Conservation (phyloP, 495 filamentous ascomycete genomes). For the Aeminium ludgeri region DNA sequence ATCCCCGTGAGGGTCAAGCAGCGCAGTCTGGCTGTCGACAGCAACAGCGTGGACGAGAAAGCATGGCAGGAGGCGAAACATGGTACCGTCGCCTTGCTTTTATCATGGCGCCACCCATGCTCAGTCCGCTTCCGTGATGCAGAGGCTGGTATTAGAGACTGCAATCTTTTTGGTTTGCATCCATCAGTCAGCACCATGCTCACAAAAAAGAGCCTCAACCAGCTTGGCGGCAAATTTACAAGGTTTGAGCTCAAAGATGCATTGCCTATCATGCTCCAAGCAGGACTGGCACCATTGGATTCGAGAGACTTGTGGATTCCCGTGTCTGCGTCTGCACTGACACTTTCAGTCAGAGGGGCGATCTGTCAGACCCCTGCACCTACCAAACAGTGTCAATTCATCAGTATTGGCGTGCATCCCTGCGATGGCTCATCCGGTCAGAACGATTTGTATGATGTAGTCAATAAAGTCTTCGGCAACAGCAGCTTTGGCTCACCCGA, state of each 20-base stretch:
- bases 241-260: slow-evolving; percentile 10
- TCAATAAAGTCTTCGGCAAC: slow-evolving; percentile 59
- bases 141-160: background rate
- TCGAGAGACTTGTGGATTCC: slow-evolving; percentile 45
- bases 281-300: slow-evolving; percentile 37
- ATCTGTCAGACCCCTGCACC: slow-evolving; percentile 55
- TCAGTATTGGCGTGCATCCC: slow-evolving; percentile 48
- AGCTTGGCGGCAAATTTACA: background rate
- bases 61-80: slow-evolving; percentile 54
- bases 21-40: slow-evolving; percentile 34
- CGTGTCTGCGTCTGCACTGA: slow-evolving; percentile 43
- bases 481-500: slow-evolving; percentile 63
- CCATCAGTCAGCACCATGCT: slow-evolving; percentile 2
- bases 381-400: slow-evolving; percentile 59
- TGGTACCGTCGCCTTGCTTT: slow-evolving; percentile 41
- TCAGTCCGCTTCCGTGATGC: slow-evolving; percentile 25
- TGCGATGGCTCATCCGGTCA: slow-evolving; percentile 31
- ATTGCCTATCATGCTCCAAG: slow-evolving; percentile 44
- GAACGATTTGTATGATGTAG: slow-evolving; percentile 57
- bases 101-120: slow-evolving; percentile 39
- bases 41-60: slow-evolving; percentile 40
- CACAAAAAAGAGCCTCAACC: slow-evolving; percentile 7
- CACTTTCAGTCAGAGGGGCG: slow-evolving; percentile 44
- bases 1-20: slow-evolving; percentile 95
- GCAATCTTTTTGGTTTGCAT: background rate